A percentile compares a stretch with the other conserved stretches of the same genome.
Conservation (phyloP, 176 grass and related monocot species). For the Luzula sylvatica region DNA sequence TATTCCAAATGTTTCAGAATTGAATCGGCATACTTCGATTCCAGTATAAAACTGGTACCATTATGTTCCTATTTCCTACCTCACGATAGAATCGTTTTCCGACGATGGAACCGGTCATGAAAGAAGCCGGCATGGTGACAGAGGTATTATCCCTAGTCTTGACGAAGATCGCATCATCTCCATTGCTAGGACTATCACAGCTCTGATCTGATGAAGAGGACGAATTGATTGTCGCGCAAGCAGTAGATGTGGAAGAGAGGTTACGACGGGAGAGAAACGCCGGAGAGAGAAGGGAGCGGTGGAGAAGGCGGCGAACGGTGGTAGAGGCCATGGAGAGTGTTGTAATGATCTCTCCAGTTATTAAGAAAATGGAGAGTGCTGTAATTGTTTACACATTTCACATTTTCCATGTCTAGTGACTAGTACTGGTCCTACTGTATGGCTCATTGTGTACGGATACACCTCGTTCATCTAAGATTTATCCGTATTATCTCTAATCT, state of each 20-base stretch:
- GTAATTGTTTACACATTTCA: too few species aligned
- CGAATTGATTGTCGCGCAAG: conserved; percentile 18
- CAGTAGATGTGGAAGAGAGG: conserved; percentile 28
- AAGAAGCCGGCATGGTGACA: conserved; percentile 81
- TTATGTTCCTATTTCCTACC: not conserved
- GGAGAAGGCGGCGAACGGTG: conserved; percentile 31
- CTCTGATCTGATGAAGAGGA: conserved; percentile 1
- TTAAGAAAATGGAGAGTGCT: too few species aligned
- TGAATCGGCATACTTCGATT: not conserved
- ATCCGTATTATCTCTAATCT: too few species aligned
- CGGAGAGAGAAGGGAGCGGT: conserved; percentile 8
- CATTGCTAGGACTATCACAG: not conserved
- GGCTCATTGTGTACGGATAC: too few species aligned
- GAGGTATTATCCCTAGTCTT: conserved; percentile 78
- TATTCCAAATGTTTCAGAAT: not conserved
- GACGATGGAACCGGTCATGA: conserved; percentile 91
- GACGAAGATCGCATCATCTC: conserved; percentile 44
- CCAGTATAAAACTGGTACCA: too few species aligned
- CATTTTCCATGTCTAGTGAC: too few species aligned
- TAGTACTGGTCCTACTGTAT: too few species aligned
- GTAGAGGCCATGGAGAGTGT: conserved; percentile 37
- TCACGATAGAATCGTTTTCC: conserved; percentile 90
- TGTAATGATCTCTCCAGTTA: too few species aligned
- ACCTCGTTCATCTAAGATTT: too few species aligned
- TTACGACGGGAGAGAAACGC: conserved; percentile 4